These are phyloP conservation scores for Aphanocladium album DNA, from an alignment of 2,329 filamentous ascomycete species.

Conservation along the genomic window DNA sequence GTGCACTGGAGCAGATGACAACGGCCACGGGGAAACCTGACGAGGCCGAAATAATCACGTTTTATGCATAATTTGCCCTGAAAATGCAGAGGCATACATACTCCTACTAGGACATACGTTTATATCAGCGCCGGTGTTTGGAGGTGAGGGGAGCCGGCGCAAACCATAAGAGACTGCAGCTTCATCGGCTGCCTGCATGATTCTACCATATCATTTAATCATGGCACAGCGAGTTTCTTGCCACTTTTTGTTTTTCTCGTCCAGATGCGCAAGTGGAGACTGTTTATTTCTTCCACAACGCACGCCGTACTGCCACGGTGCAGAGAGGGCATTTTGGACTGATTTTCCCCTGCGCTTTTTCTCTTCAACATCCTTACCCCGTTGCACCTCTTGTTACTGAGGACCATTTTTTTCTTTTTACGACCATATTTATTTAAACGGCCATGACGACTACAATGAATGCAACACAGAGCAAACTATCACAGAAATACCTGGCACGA, in stretches of 20 bases:
- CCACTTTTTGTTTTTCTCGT: neutral
- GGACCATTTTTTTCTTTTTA: neutral
- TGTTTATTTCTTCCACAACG: neutral
- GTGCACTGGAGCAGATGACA: neutral
- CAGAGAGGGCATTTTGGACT: neutral
- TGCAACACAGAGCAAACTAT: conserved; percentile 15
- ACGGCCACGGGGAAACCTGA: neutral
- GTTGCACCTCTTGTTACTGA: neutral
- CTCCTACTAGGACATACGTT: conserved; percentile 11
- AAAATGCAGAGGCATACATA: neutral
- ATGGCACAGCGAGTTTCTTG: neutral
- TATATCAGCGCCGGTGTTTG: neutral
- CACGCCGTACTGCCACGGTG: too few species aligned
- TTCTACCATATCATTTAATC: neutral
- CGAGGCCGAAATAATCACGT: conserved; percentile 2
- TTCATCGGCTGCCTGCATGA: neutral
- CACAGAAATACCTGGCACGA: conserved; percentile 8
- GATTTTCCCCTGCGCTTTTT: neutral
- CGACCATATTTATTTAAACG: conserved; percentile 7
- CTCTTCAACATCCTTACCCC: neutral
- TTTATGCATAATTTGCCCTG: conserved; percentile 11
- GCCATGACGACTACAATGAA: conserved; percentile 12
- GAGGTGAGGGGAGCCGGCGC: conserved; percentile 4
- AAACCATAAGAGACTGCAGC: neutral
- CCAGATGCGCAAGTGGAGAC: neutral